Evolutionary conservation across 192 early-diverging fungal species (phyloP).

Genomic region (Mortierella alpina): DNA sequence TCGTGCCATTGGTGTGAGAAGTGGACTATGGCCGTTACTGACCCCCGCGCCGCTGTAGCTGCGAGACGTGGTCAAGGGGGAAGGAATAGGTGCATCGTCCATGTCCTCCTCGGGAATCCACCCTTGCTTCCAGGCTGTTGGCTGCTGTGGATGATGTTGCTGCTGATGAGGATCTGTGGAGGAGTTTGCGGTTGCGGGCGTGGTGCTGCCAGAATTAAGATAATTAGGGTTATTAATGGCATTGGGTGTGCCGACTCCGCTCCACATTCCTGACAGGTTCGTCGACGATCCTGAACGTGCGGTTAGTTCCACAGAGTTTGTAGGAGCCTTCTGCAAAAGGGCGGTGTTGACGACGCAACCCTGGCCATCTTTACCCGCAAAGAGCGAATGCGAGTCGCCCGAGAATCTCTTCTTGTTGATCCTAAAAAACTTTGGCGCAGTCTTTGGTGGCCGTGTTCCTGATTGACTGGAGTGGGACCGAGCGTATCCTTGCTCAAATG

Average conservation of each 20-base stretch:
- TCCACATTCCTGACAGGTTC: slow-evolving; percentile 20
- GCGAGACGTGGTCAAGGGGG: slow-evolving; percentile 27
- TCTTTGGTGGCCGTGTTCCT: slow-evolving; percentile 21
- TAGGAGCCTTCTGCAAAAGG: slow-evolving; percentile 23
- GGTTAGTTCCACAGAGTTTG: slow-evolving; percentile 35
- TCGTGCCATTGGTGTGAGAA: slow-evolving; percentile 37
- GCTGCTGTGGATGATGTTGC: background rate
- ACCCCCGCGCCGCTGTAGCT: slow-evolving; percentile 20
- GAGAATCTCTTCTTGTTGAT: slow-evolving; percentile 51
- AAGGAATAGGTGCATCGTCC: slow-evolving; percentile 38
- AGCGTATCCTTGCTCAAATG: slow-evolving; percentile 22
- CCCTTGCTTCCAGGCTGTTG: slow-evolving; percentile 41
- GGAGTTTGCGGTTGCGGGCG: slow-evolving; percentile 2
- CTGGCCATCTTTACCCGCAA: slow-evolving; percentile 27
- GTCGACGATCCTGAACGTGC: slow-evolving; percentile 36
- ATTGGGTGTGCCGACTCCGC: slow-evolving; percentile 2
- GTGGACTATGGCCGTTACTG: slow-evolving; percentile 20
- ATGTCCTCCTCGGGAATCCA: slow-evolving; percentile 48
- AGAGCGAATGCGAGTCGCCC: slow-evolving; percentile 41
- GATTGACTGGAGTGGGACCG: slow-evolving; percentile 23
- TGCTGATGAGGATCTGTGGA: no score
- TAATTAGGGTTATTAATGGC: slow-evolving; percentile 9
- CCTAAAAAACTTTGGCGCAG: slow-evolving; percentile 32
- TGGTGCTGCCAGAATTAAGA: slow-evolving; percentile 6
- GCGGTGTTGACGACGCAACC: slow-evolving; percentile 51